These are phyloP conservation scores for Pichia sorboxylosa DNA, from an alignment of 1,139 yeast genomes.

Conservation along the genomic window DNA sequence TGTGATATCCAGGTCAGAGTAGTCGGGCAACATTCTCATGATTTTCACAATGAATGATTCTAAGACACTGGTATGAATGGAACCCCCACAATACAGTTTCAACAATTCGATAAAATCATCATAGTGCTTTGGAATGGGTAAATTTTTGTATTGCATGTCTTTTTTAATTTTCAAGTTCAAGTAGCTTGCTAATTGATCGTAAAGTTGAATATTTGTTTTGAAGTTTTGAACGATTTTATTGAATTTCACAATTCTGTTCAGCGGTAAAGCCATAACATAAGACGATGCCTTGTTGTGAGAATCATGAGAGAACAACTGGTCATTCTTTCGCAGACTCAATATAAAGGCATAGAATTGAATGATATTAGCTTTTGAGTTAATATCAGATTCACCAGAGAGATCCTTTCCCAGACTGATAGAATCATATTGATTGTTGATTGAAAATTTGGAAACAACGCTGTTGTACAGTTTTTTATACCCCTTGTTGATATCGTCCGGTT, in stretches of 20 bases:
- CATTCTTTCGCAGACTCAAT: slow-evolving; percentile 36
- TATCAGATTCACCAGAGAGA: slow-evolving; percentile 13
- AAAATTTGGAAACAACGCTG: slow-evolving; percentile 10
- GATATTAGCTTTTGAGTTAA: slow-evolving; percentile 11
- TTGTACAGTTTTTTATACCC: slow-evolving; percentile 20
- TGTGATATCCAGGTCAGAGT: slow-evolving; percentile 30
- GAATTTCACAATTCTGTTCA: slow-evolving; percentile 25
- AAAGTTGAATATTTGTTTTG: slow-evolving; percentile 22
- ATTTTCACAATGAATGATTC: slow-evolving; percentile 28
- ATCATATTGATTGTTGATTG: slow-evolving; percentile 19
- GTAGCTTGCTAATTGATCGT: slow-evolving; percentile 13
- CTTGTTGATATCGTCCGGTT: slow-evolving; percentile 13
- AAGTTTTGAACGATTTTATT: slow-evolving; percentile 25
- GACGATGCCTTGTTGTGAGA: slow-evolving; percentile 29
- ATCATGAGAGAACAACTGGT: slow-evolving; percentile 31
- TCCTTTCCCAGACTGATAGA: slow-evolving; percentile 21
- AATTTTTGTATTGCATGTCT: not conserved
- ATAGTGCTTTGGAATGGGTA: slow-evolving; percentile 22
- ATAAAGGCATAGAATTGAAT: slow-evolving; percentile 33
- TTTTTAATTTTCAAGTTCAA: slow-evolving; percentile 5
- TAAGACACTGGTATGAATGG: slow-evolving; percentile 32
- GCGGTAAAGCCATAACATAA: slow-evolving; percentile 38
- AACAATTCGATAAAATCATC: slow-evolving; percentile 31
- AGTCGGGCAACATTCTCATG: slow-evolving; percentile 19
- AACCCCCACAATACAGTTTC: slow-evolving; percentile 40